Conservation (phyloP, 129 eudicot species). For the Saussurea involucrata region DNA sequence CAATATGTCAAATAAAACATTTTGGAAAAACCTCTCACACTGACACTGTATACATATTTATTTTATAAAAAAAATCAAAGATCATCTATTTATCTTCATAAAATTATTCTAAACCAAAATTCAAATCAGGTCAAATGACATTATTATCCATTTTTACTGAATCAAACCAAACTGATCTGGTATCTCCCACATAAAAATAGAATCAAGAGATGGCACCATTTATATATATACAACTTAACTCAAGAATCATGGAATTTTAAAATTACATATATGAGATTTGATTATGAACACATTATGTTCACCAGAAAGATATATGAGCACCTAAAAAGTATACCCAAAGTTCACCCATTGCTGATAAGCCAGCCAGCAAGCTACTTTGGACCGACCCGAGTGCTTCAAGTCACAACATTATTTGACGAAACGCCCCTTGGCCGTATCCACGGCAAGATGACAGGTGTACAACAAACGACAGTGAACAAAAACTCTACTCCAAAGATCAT, state of each 20-base stretch:
- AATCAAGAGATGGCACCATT: not conserved
- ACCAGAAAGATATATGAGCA: not conserved
- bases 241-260: not conserved
- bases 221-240: conserved; percentile 1
- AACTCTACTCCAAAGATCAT: conserved; percentile 51
- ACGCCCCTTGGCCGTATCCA: conserved; percentile 33
- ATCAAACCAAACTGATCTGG: not conserved
- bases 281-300: not conserved
- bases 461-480: conserved; percentile 55
- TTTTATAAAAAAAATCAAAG: too few relatives aligned
- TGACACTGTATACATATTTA: too few relatives aligned
- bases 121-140: not conserved
- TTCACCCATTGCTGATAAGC: not conserved
- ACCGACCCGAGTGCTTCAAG: conserved; percentile 9
- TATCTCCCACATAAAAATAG: not conserved
- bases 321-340: not conserved
- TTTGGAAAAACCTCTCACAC: too few relatives aligned
- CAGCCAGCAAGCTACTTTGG: conserved; percentile 26
- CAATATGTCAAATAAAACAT: not conserved
- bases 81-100: too few relatives aligned
- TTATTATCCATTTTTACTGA: not conserved
- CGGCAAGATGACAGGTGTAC: conserved; percentile 64
- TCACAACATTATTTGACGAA: conserved; percentile 11
- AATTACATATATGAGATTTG: not conserved
- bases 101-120: not conserved